Evolutionary conservation across 805 yeast species (phyloP), one percentile per base, ranked within the genome.

Genomic region (Wickerhamiella domercqiae): DNA sequence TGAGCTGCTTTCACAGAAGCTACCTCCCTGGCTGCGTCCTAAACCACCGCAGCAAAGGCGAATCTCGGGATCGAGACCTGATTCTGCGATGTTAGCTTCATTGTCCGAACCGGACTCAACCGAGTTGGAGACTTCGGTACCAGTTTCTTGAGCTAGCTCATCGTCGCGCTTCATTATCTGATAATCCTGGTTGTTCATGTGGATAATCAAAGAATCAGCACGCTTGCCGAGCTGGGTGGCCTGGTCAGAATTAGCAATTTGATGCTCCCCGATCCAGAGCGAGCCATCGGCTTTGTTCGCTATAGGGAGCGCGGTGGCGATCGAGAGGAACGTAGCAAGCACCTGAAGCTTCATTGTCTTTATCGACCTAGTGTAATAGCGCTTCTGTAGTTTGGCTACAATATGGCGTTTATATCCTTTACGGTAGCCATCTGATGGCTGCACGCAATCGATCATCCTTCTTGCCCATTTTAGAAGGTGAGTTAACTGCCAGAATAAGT

Each of bases 271-370:
- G 15, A 41, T 32, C 29, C 42, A 41, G 5, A 45, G 28, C 6
- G 45, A n/a, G 19, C 47, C 49, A 16, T 47, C 49, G 9, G 29
- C 32, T 18, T 36, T 30, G 26, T 29, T 24, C 15, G 25, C 39
- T 6, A 46, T 41, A 15, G 38, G 29, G 32, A 47, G 39, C 17
- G 45, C 32, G 9, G 46, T 37, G 5, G 51, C 47, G 13, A 13
- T 13, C 26, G 26, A 9, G 11, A 24, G 11, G 13, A 24, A 13
- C 26, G 13, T 24, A 13, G 26, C 26, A 24, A 24, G 11, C 9
- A 9, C 9, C 26, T 24, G 26, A 9, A 24, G 26, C 26, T 24
- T 24, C 26, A 24, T 24, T 9, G 26, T 24, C 13, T 9, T 9
- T 24, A 9, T 24, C 13, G 26, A 24, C 26, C 26, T 24, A 24